Percentiles rank a stretch among this genome's conserved stretches.
Evolutionary conservation across 1,284 basidiomycete species (phyloP).

Genomic region (Ustilago bromivora): DNA sequence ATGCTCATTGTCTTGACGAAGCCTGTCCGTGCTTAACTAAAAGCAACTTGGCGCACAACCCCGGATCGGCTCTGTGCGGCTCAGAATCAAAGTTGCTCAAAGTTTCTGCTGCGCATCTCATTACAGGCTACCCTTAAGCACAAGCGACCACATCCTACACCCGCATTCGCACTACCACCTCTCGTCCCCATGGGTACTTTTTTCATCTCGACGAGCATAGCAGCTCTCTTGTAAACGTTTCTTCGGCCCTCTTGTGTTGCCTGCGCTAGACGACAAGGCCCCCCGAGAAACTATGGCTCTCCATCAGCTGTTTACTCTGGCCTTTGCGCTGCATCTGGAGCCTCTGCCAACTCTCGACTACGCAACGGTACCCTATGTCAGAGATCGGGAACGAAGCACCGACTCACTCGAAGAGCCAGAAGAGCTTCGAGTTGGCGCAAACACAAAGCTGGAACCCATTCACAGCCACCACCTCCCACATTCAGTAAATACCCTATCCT

Average conservation of each 20-base stretch:
- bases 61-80: constrained; percentile 25
- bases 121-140: not conserved
- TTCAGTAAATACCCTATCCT: constrained; percentile 49
- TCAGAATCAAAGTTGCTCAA: not conserved
- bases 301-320: constrained; percentile 62
- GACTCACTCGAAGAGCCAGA: constrained; percentile 36
- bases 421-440: constrained; percentile 43
- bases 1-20: too few species aligned
- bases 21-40: not conserved
- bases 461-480: constrained; percentile 43
- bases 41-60: constrained; percentile 9
- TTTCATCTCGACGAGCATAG: not conserved
- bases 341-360: constrained; percentile 62
- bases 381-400: constrained; percentile 19
- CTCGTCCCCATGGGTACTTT: not conserved
- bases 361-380: constrained; percentile 30
- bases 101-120: not conserved
- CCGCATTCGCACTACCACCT: not conserved
- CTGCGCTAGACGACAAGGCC: not conserved
- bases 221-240: not conserved
- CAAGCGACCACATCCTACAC: not conserved
- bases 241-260: not conserved
- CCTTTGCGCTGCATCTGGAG: constrained; percentile 60
- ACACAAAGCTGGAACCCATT: constrained; percentile 51
- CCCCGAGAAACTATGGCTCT: constrained; percentile 30